Evolutionary conservation across 768 basidiomycete species (phyloP).

Genomic region (Phlebiopsis flavidoalba): DNA sequence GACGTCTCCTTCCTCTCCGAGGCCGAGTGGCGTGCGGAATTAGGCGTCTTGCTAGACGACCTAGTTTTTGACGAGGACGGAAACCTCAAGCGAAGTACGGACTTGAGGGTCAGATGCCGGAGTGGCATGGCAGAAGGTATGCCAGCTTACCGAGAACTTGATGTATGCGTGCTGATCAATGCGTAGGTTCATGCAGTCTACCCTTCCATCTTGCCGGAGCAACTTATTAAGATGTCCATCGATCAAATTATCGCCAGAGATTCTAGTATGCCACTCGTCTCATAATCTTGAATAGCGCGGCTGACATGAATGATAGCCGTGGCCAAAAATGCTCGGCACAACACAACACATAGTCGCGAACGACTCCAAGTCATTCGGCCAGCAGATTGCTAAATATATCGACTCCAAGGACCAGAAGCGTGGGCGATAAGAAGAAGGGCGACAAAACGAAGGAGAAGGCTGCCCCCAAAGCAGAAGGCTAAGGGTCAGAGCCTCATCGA

Average conservation of each 20-base stretch:
- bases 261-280: conserved; percentile 30
- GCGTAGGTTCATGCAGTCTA: conserved; percentile 57
- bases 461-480: conserved; percentile 13
- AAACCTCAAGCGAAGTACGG: conserved; percentile 44
- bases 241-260: conserved; percentile 48
- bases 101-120: conserved; percentile 57
- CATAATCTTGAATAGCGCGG: neutral
- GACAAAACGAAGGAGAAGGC: conserved; percentile 21
- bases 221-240: conserved; percentile 41
- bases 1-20: conserved; percentile 55
- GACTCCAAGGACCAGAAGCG: conserved; percentile 58
- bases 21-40: conserved; percentile 53
- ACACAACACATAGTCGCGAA: conserved; percentile 47
- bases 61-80: conserved; percentile 57
- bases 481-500: conserved; percentile 15
- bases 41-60: conserved; percentile 50
- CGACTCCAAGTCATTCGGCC: conserved; percentile 47
- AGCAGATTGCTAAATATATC: conserved; percentile 58
- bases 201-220: conserved; percentile 44
- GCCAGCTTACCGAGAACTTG: neutral
- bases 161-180: neutral
- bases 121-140: conserved; percentile 56
- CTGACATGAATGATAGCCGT: conserved; percentile 30
- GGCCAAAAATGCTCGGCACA: conserved; percentile 41
- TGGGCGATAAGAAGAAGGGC: conserved; percentile 35